These are phyloP conservation scores for Phytopythium cucurbitacearum DNA, from an alignment of 352 stramenopile species.

Conservation along the genomic window DNA sequence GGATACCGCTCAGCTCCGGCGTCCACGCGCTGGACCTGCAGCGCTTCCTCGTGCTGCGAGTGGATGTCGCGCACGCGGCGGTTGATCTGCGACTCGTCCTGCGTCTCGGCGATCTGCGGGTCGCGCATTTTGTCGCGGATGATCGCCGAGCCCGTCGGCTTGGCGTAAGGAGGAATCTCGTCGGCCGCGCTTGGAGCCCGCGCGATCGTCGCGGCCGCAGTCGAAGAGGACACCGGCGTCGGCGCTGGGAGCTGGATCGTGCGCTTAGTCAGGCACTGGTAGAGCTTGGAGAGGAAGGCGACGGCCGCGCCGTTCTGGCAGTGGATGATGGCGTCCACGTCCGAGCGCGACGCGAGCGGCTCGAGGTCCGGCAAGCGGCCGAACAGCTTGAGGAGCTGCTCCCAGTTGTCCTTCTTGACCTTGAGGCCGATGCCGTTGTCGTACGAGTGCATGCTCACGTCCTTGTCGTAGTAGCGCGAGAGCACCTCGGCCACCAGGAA, in stretches of 20 bases:
- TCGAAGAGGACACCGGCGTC: constrained; percentile 9
- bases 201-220: constrained; percentile 14
- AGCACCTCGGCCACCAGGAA: constrained; percentile 92
- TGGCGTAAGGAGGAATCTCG: constrained; percentile 76
- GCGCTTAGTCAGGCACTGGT: constrained; percentile 88
- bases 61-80: constrained; percentile 60
- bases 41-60: constrained; percentile 67
- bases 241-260: constrained; percentile 63
- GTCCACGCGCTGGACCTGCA: constrained; percentile 79
- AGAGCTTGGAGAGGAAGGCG: constrained; percentile 83
- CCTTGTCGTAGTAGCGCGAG: constrained; percentile 90
- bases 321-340: constrained; percentile 86
- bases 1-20: constrained; percentile 59
- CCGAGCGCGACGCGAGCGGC: constrained; percentile 32
- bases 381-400: constrained; percentile 84
- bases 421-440: constrained; percentile 90
- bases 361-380: constrained; percentile 69
- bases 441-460: constrained; percentile 91
- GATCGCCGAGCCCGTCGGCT: constrained; percentile 73
- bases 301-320: constrained; percentile 87
- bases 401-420: constrained; percentile 92
- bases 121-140: constrained; percentile 84
- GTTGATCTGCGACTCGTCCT: constrained; percentile 63
- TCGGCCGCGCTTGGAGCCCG: constrained; percentile 25
- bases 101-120: constrained; percentile 57